Conservation (phyloP, 495 filamentous ascomycete species). For the Chaetomidium leptoderma region DNA sequence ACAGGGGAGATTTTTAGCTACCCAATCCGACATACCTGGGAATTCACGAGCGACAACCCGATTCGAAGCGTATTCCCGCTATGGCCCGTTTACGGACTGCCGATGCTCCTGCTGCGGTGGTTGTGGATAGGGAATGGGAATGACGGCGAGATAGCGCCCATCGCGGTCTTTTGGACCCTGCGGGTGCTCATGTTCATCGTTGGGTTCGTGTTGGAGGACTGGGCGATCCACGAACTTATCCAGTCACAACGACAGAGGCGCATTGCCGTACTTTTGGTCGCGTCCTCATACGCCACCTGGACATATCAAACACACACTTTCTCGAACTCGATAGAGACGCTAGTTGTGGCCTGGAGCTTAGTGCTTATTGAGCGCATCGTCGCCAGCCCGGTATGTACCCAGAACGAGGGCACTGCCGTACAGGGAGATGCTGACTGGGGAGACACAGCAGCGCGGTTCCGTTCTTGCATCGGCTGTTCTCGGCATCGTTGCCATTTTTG, state of each 20-base stretch:
- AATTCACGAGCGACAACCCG: slow-evolving; percentile 79
- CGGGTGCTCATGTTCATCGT: slow-evolving; percentile 84
- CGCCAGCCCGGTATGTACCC: slow-evolving; percentile 60
- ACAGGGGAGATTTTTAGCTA: slow-evolving; percentile 85
- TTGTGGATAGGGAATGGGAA: slow-evolving; percentile 63
- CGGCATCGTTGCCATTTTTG: slow-evolving; percentile 74
- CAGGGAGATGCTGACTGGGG: slow-evolving; percentile 14
- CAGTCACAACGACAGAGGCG: slow-evolving; percentile 66
- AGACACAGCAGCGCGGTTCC: slow-evolving; percentile 62
- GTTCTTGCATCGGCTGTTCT: slow-evolving; percentile 70
- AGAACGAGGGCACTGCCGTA: not conserved
- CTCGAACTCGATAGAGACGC: slow-evolving; percentile 93
- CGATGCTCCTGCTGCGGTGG: slow-evolving; percentile 87
- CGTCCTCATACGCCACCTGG: slow-evolving; percentile 97
- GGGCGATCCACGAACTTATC: slow-evolving; percentile 89
- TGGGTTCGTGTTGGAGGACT: slow-evolving; percentile 95
- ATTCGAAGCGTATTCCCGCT: slow-evolving; percentile 94
- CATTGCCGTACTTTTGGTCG: slow-evolving; percentile 71
- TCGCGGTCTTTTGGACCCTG: slow-evolving; percentile 81
- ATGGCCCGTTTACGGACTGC: slow-evolving; percentile 89
- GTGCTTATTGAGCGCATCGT: slow-evolving; percentile 83
- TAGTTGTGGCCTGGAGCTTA: slow-evolving; percentile 85
- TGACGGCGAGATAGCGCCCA: slow-evolving; percentile 57
- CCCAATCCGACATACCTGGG: slow-evolving; percentile 83
- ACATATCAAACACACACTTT: slow-evolving; percentile 98